These are phyloP conservation scores for Phytopythium helicoides DNA, from an alignment of 352 stramenopile species.

Conservation along the genomic window DNA sequence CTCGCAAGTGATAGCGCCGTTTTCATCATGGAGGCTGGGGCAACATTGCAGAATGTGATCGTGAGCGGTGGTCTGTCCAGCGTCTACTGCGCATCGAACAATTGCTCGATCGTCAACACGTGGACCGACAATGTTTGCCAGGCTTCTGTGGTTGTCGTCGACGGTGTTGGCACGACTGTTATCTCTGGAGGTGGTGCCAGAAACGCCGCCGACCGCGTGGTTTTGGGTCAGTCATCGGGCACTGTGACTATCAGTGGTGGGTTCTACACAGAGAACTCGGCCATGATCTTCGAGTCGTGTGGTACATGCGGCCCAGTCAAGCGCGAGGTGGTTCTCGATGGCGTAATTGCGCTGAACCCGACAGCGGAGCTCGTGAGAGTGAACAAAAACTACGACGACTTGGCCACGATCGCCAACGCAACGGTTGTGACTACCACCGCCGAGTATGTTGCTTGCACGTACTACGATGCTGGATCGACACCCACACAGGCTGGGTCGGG, in stretches of 20 bases:
- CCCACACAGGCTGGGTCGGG: conserved; percentile 27
- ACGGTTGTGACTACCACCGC: conserved; percentile 26
- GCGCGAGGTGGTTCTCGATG: conserved; percentile 42
- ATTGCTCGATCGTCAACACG: conserved; percentile 56
- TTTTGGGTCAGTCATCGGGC: conserved; percentile 45
- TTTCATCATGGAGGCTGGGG: conserved; percentile 60
- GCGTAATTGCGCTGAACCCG: conserved; percentile 50
- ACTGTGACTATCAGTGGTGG: conserved; percentile 49
- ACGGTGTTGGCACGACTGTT: conserved; percentile 50
- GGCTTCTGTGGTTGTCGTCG: conserved; percentile 45
- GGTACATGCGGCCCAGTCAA: conserved; percentile 61
- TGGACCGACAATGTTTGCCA: conserved; percentile 61
- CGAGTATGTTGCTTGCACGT: conserved; percentile 26
- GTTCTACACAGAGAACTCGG: conserved; percentile 52
- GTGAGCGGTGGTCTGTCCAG: conserved; percentile 42
- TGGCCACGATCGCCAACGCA: conserved; percentile 41
- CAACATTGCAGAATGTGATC: conserved; percentile 62
- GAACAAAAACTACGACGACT: conserved; percentile 74
- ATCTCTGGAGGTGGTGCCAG: conserved; percentile 52
- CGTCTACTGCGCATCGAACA: conserved; percentile 56
- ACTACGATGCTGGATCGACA: conserved; percentile 26
- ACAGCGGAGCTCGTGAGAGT: conserved; percentile 54
- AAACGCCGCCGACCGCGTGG: conserved; percentile 36
- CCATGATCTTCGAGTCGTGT: conserved; percentile 56
- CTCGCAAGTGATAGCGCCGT: conserved; percentile 42